phyloP scores from a whole-genome alignment of 371 early-diverging fungal genomes.

The Mortierella sp. region DNA sequence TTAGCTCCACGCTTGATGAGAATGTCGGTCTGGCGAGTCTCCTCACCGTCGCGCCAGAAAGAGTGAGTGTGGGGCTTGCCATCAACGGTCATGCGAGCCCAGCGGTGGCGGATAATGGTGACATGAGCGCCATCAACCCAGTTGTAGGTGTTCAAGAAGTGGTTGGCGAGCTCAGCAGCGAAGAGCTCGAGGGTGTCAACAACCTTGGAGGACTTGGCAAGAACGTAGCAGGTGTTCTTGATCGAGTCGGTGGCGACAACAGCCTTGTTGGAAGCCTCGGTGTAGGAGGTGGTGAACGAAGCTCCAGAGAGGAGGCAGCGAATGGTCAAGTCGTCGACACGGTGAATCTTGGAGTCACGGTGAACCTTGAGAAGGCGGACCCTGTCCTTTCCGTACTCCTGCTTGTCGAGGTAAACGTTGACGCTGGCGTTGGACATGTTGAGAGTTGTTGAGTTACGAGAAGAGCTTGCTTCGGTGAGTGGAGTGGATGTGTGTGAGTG shows the following conservation, averaged over 20 bases:
- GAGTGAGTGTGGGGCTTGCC: conserved; percentile 81
- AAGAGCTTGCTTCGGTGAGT: conserved; percentile 2
- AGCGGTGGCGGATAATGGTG: conserved; percentile 79
- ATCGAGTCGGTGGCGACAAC: conserved; percentile 81
- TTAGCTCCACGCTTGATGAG: conserved; percentile 59
- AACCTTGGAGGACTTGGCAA: conserved; percentile 78
- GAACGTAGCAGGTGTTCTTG: conserved; percentile 85
- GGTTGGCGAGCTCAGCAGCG: conserved; percentile 74
- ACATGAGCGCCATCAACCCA: conserved; percentile 76
- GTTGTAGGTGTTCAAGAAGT: conserved; percentile 77
- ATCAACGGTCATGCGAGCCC: conserved; percentile 79
- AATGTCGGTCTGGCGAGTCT: conserved; percentile 72
- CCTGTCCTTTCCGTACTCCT: conserved; percentile 76
- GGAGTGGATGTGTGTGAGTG: conserved; percentile 3
- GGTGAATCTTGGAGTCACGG: conserved; percentile 69
- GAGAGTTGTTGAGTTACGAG: conserved; percentile 2
- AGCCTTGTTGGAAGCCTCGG: conserved; percentile 81
- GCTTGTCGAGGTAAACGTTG: conserved; percentile 54
- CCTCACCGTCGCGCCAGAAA: conserved; percentile 83
- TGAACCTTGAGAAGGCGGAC: conserved; percentile 84
- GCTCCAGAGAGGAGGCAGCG: conserved; percentile 77
- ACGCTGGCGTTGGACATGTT: conserved; percentile 32
- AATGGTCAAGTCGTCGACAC: conserved; percentile 82
- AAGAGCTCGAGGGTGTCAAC: conserved; percentile 83
- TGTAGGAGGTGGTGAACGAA: conserved; percentile 80